A percentile compares a stretch with the other conserved stretches of the same genome.
Evolutionary conservation across 805 yeast genomes (phyloP).

Genomic region (Citeromyces nyonsensis): DNA sequence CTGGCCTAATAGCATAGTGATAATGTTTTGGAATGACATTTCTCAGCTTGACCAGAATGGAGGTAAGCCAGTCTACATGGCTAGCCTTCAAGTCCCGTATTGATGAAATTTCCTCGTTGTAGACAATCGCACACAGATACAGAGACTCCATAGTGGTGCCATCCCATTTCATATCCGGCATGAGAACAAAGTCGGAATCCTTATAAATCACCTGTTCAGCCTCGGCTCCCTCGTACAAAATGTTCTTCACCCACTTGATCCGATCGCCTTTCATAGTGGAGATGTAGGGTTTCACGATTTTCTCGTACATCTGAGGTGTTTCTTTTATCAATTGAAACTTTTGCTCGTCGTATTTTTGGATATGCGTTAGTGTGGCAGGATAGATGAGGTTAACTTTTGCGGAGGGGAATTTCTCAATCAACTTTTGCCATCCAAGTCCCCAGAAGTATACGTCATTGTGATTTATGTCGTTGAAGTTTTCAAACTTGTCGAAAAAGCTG

Average conservation of each 20-base stretch:
- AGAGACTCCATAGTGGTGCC: constrained; percentile 50
- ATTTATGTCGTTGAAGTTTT: constrained; percentile 24
- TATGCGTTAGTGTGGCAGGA: constrained; percentile 84
- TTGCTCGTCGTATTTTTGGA: constrained; percentile 57
- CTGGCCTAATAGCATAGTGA: constrained; percentile 22
- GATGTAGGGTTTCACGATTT: constrained; percentile 60
- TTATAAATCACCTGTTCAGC: constrained; percentile 64
- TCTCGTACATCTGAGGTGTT: constrained; percentile 61
- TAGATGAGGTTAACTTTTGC: constrained; percentile 65
- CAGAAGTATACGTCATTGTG: constrained; percentile 76
- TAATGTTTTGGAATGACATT: constrained; percentile 30
- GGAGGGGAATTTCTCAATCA: constrained; percentile 28
- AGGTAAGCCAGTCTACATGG: constrained; percentile 45
- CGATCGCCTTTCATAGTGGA: constrained; percentile 62
- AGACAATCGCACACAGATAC: constrained; percentile 66
- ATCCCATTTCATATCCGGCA: constrained; percentile 98
- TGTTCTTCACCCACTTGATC: constrained; percentile 82
- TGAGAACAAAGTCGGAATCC: constrained; percentile 53
- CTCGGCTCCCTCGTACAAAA: constrained; percentile 70
- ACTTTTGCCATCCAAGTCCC: constrained; percentile 41
- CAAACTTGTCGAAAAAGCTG: constrained; percentile 6
- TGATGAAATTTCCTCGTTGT: constrained; percentile 51
- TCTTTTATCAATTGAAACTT: constrained; percentile 50
- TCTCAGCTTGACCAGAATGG: constrained; percentile 27
- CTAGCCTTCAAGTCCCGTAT: constrained; percentile 52